Conservation (phyloP, 805 yeast genomes). For the Pichia californica region DNA sequence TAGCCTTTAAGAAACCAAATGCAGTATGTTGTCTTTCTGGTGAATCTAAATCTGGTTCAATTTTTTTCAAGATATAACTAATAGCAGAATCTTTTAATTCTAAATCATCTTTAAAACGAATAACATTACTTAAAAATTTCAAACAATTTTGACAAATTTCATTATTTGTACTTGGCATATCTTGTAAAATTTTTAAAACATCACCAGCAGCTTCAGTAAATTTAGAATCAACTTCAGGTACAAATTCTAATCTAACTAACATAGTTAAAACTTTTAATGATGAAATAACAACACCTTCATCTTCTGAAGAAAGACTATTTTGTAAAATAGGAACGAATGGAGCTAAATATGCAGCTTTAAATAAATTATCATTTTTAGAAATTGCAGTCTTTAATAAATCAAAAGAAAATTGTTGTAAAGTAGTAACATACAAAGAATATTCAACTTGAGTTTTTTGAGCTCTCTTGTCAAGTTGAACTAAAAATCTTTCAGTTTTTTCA, state of each 20-base stretch:
- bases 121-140: constrained; percentile 62
- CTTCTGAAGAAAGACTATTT: constrained; percentile 52
- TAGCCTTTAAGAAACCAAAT: constrained; percentile 71
- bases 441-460: constrained; percentile 48
- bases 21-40: constrained; percentile 87
- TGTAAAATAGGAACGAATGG: constrained; percentile 74
- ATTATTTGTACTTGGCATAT: constrained; percentile 68
- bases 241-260: constrained; percentile 56
- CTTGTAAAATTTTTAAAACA: constrained; percentile 58
- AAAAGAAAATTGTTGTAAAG: constrained; percentile 69
- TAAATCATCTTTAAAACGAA: constrained; percentile 63
- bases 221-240: constrained; percentile 41
- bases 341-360: constrained; percentile 52
- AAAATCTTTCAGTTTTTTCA: constrained; percentile 48
- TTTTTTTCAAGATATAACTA: constrained; percentile 61
- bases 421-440: constrained; percentile 47
- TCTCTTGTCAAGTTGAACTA: constrained; percentile 65
- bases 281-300: constrained; percentile 71
- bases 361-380: constrained; percentile 51
- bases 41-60: constrained; percentile 84
- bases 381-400: constrained; percentile 72
- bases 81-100: constrained; percentile 64
- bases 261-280: constrained; percentile 57
- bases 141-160: constrained; percentile 77
- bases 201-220: constrained; percentile 58